Base-by-base conservation (phyloP, 306 rosid genomes). In the Betula pendula region DNA sequence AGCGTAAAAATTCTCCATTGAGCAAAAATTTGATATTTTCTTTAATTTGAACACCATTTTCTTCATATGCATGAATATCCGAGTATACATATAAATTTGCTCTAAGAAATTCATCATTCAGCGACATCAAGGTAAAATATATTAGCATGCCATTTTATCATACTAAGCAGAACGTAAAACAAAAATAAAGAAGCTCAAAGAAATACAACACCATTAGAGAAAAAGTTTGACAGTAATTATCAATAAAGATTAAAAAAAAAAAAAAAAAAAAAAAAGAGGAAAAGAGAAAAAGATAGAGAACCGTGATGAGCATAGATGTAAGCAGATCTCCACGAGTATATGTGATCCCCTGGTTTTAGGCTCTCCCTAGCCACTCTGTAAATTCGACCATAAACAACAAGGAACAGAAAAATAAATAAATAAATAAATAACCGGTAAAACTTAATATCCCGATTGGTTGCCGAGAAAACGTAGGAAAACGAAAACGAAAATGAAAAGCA, bases 241-340 rank as follows among this genome's bases (percentile, higher is more conserved):
- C n/a, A n/a, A n/a, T n/a, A n/a, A n/a, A n/a, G n/a, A n/a, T n/a
- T n/a, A n/a, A n/a, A n/a, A n/a, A n/a, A n/a, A n/a, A n/a, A n/a
- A n/a, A n/a, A n/a, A n/a, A n/a, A n/a, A n/a, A n/a, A n/a, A n/a
- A n/a, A n/a, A n/a, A n/a, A n/a, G n/a, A n/a, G n/a, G n/a, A n/a
- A n/a, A n/a, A 7, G 59, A 25, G 59, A 6, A 48, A 16, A 43
- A 56, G 59, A 78, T 68, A 19, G 75, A 74, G 77, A 67, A 94
- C 97, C 98, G 65, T 94, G 97, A 90, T 94, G 98, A 8, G 97
- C 96, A 70, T 94, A 94, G n/a, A 87, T 81, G 72, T 94, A 94
- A 31, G 93, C 96, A 82, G 87, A 66, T 81, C 98, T 92, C 96
- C 95, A 94, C 68, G 93, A 88, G 83, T 94, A 94, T 71, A 94